Evolutionary conservation across 345 rosid genomes (phyloP).

Genomic region (Ricinus communis): DNA sequence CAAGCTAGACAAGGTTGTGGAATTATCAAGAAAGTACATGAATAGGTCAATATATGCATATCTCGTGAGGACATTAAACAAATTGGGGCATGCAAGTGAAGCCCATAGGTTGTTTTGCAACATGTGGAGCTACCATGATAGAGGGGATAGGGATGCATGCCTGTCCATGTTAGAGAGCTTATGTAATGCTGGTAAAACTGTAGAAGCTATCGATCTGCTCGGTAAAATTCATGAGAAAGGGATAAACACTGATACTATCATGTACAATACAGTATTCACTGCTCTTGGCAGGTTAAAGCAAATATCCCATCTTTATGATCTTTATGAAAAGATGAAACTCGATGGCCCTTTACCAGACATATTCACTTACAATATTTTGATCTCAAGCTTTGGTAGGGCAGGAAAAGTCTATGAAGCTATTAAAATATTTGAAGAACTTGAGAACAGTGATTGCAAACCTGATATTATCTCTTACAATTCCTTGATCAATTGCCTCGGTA

Average conservation of each 20-base stretch:
- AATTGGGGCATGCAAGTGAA: conserved; percentile 78
- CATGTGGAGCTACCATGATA: conserved; percentile 85
- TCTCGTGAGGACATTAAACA: conserved; percentile 66
- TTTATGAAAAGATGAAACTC: conserved; percentile 71
- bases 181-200: conserved; percentile 66
- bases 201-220: conserved; percentile 76
- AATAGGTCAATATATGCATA: conserved; percentile 69
- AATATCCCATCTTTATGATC: conserved; percentile 64
- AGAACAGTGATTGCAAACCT: conserved; percentile 60
- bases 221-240: conserved; percentile 73
- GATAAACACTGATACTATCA: conserved; percentile 54
- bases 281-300: conserved; percentile 76
- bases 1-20: conserved; percentile 26
- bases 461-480: conserved; percentile 85
- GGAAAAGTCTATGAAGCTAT: conserved; percentile 71
- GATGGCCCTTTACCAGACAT: conserved; percentile 72
- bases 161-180: conserved; percentile 73
- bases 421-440: conserved; percentile 80
- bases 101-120: conserved; percentile 82
- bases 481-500: conserved; percentile 85
- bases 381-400: conserved; percentile 72
- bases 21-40: conserved; percentile 68
- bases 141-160: conserved; percentile 71
- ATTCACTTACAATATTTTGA: conserved; percentile 80
- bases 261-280: conserved; percentile 71